These are phyloP conservation scores for Fusarium longipes DNA, from an alignment of 2,329 filamentous ascomycete species.

Conservation along the genomic window DNA sequence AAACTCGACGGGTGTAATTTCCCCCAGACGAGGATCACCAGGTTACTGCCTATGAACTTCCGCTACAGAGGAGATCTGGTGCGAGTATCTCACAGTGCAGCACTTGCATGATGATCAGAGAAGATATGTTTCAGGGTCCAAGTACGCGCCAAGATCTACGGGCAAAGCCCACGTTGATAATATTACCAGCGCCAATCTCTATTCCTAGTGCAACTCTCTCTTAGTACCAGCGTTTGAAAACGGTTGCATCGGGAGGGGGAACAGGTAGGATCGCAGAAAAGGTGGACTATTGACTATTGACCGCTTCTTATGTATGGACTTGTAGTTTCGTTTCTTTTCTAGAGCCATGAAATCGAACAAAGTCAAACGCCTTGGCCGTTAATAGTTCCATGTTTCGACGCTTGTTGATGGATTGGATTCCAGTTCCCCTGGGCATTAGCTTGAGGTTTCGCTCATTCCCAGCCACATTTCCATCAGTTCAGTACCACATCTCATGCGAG, in stretches of 20 bases:
- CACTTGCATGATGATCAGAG: conserved; percentile 3
- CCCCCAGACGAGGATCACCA: conserved; percentile 38
- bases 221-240: background rate
- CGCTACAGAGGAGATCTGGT: conserved; percentile 1
- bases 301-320: background rate
- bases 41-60: background rate
- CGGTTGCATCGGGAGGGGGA: background rate
- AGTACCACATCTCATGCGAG: conserved; percentile 16
- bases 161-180: background rate
- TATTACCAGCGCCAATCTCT: conserved; percentile 4
- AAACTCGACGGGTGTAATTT: conserved; percentile 11
- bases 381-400: background rate
- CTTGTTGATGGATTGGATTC: background rate
- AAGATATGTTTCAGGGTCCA: conserved; percentile 11
- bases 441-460: background rate
- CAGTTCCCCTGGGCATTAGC: background rate
- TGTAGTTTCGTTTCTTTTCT: background rate
- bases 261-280: background rate
- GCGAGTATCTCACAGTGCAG: conserved; percentile 35
- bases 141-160: background rate
- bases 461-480: conserved; percentile 11
- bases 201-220: conserved; percentile 14
- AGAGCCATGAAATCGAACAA: background rate
- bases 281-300: background rate
- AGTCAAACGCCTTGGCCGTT: conserved; percentile 2